Evolutionary conservation across 2,329 filamentous ascomycete species (phyloP).

Genomic region (Nothophaeocryptopus gaeumannii): DNA sequence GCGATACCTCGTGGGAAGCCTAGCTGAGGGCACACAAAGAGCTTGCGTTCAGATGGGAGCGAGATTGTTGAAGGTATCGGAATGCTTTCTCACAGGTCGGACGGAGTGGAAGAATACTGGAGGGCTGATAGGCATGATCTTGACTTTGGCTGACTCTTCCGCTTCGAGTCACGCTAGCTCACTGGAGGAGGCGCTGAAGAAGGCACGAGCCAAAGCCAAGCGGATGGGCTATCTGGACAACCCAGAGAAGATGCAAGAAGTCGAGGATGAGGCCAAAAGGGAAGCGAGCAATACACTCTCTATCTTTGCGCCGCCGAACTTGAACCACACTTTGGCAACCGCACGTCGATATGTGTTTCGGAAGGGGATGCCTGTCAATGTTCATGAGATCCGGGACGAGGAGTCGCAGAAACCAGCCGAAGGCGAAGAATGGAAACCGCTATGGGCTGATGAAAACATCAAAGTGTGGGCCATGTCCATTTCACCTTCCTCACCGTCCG

Average conservation of each 20-base stretch:
- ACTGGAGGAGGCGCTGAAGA: conserved; percentile 40
- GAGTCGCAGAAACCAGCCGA: conserved; percentile 31
- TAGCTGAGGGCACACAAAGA: conserved; percentile 82
- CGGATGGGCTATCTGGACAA: conserved; percentile 23
- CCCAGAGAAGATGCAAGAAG: conserved; percentile 25
- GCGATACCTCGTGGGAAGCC: conserved; percentile 79
- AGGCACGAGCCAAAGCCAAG: conserved; percentile 35
- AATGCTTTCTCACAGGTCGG: conserved; percentile 79
- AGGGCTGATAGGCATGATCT: conserved; percentile 77
- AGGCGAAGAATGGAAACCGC: conserved; percentile 49
- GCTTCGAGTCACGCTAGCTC: conserved; percentile 47
- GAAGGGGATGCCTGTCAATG: conserved; percentile 70
- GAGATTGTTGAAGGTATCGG: conserved; percentile 62
- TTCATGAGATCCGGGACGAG: conserved; percentile 59
- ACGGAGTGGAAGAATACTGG: conserved; percentile 74
- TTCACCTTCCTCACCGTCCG: conserved; percentile 22
- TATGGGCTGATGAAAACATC: conserved; percentile 73
- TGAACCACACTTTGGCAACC: conserved; percentile 77
- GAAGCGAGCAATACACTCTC: conserved; percentile 48
- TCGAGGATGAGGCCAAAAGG: conserved; percentile 32
- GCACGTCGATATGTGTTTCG: conserved; percentile 82
- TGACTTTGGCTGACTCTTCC: conserved; percentile 73
- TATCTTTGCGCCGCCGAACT: conserved; percentile 78
- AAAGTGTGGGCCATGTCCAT: conserved; percentile 81
- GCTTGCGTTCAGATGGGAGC: conserved; percentile 67